Evolutionary conservation across 768 basidiomycete species (phyloP).

Genomic region (Amanita pseudoporphyria): DNA sequence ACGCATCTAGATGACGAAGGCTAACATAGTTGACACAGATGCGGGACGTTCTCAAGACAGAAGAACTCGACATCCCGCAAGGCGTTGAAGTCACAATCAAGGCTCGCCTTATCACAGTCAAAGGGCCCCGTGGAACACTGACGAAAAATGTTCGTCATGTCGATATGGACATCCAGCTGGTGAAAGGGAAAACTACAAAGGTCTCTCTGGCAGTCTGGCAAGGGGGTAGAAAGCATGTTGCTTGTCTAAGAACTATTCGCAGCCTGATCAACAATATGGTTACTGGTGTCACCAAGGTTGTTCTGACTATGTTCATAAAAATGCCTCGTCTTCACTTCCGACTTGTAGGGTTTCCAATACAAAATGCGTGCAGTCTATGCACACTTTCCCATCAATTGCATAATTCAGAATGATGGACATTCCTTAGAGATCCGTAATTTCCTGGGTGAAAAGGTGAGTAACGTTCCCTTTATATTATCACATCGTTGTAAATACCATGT

Average conservation of each 20-base stretch:
- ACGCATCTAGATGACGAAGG: slow-evolving; percentile 24
- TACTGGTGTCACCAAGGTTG: slow-evolving; percentile 92
- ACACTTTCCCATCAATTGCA: slow-evolving; percentile 99
- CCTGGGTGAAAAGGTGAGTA: slow-evolving; percentile 80
- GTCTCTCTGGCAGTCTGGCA: slow-evolving; percentile 96
- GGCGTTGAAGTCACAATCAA: slow-evolving; percentile 82
- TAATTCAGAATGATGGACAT: slow-evolving; percentile 69
- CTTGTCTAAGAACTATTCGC: slow-evolving; percentile 93
- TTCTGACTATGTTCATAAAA: background rate
- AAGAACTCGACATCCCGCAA: slow-evolving; percentile 86
- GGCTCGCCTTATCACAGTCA: slow-evolving; percentile 84
- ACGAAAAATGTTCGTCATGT: slow-evolving; percentile 90
- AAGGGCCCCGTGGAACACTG: slow-evolving; percentile 87
- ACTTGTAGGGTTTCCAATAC: slow-evolving; percentile 90
- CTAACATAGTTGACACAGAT: slow-evolving; percentile 46
- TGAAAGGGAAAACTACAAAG: slow-evolving; percentile 70
- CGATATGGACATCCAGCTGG: slow-evolving; percentile 84
- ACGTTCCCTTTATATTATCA: background rate
- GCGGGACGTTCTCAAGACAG: slow-evolving; percentile 89
- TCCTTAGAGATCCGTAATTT: slow-evolving; percentile 91
- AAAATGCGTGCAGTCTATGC: slow-evolving; percentile 99
- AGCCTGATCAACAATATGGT: slow-evolving; percentile 97
- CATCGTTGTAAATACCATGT: background rate
- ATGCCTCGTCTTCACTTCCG: background rate
- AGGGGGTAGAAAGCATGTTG: slow-evolving; percentile 96